Evolutionary conservation across 176 grass and related monocot genomes (phyloP), one percentile per base, ranked within the genome.

Genomic region (Secale cereale): DNA sequence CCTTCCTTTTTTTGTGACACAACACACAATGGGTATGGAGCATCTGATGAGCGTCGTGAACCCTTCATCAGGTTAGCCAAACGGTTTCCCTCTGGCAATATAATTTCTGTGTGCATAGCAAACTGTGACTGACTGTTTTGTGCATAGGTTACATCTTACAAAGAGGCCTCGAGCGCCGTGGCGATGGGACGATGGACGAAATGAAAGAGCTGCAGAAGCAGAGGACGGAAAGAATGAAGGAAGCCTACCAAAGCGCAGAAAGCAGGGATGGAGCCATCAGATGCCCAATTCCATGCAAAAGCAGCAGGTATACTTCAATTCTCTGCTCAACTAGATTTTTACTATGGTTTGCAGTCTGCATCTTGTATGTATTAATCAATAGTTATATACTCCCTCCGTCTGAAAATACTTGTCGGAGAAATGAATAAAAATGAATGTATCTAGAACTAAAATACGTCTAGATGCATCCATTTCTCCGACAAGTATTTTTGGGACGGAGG

Each of bases 241-340:
- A 73, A 89, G 78, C 37, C 48, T 89, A 64, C 79, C 92, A 89
- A 71, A 91, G 16, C 77, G 40, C 71, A 50, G 80, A 86, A 48
- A 91, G 43, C 67, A 72, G 73, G 10, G 65, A 85, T 46, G 81
- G 68, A 25, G 26, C 9, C 0, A 81, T 91, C 41, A 89, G 77
- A 75, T 94, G 89, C 82, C 86, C 92, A 11, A 86, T 87, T 73
- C 89, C 89, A 60, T 80, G 80, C 71, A 94, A 89, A 84, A 83
- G 65, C 20, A 64, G 64, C 60, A 91, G 89, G 92, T 91, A 68
- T 4, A 16, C 74, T 59, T 59, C 8, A 23, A 14, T 70, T 83
- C 16, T 79, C 48, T 56, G 60, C 14, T 81, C 27, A 26, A 48
- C 36, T 90, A 27, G 1, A 12, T 17, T 83, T 83, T 65, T 62